A percentile compares a stretch with the other conserved stretches of the same genome.
These are phyloP conservation scores for Macrophomina phaseolina DNA, from an alignment of 2,329 filamentous ascomycete species.

Conservation along the genomic window DNA sequence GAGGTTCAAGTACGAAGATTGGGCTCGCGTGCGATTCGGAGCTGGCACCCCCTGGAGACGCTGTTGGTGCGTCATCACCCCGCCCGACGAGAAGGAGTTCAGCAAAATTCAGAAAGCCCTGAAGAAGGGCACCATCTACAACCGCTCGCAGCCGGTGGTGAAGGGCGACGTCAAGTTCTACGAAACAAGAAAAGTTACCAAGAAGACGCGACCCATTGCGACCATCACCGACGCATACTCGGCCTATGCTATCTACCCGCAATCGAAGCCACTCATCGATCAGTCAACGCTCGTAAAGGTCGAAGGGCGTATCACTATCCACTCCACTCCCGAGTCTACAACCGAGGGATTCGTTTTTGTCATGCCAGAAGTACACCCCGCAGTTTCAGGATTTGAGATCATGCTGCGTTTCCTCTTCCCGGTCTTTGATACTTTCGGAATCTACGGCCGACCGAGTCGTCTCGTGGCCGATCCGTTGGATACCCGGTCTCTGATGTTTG, in stretches of 20 bases:
- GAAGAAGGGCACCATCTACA: slow-evolving; percentile 84
- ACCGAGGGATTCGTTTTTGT: slow-evolving; percentile 96
- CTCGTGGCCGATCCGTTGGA: slow-evolving; percentile 88
- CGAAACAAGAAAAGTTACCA: slow-evolving; percentile 86
- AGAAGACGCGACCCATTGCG: slow-evolving; percentile 88
- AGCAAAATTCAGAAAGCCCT: slow-evolving; percentile 81
- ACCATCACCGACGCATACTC: slow-evolving; percentile 90
- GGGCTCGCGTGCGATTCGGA: slow-evolving; percentile 93
- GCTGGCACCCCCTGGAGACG: slow-evolving; percentile 95
- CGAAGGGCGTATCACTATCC: slow-evolving; percentile 87
- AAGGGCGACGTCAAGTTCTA: slow-evolving; percentile 96
- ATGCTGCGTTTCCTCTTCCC: slow-evolving; percentile 92
- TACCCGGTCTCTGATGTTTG: slow-evolving; percentile 93
- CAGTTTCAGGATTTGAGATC: slow-evolving; percentile 92
- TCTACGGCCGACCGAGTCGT: slow-evolving; percentile 88
- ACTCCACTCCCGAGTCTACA: slow-evolving; percentile 75
- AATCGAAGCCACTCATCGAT: slow-evolving; percentile 91
- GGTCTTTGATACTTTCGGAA: slow-evolving; percentile 86
- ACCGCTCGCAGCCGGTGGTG: slow-evolving; percentile 71
- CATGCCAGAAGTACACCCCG: slow-evolving; percentile 94
- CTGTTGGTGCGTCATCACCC: slow-evolving; percentile 94
- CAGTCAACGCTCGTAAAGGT: slow-evolving; percentile 93
- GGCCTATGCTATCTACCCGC: slow-evolving; percentile 94
- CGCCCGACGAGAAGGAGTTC: slow-evolving; percentile 91
- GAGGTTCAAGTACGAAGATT: slow-evolving; percentile 80